Evolutionary conservation across 306 rosid genomes (phyloP).

Genomic region (Sesbania bispinosa): DNA sequence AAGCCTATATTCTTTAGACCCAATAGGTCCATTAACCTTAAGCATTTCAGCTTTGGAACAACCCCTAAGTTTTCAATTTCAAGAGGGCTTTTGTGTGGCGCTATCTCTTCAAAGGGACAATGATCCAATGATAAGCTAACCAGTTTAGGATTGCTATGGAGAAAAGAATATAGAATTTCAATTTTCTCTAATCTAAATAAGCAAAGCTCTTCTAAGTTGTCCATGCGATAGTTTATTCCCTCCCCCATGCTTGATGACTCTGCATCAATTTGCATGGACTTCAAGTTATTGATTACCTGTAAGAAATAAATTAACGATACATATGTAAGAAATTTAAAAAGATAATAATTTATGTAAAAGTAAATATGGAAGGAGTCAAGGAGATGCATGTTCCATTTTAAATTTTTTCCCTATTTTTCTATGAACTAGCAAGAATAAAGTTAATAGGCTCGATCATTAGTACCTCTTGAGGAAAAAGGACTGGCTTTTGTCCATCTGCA

Average conservation of each 20-base stretch:
- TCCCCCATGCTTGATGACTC: neutral
- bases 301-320: neutral
- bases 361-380: neutral
- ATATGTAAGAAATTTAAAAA: too few relatives aligned
- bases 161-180: slow-evolving; percentile 13
- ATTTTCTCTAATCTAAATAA: neutral
- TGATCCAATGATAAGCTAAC: neutral
- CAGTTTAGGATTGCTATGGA: slow-evolving; percentile 14
- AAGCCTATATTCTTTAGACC: neutral
- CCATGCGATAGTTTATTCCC: neutral
- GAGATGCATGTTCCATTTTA: too few relatives aligned
- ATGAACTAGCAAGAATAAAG: neutral
- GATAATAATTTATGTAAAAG: neutral
- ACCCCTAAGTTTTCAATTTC: neutral
- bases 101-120: neutral
- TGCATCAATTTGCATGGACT: slow-evolving; percentile 9
- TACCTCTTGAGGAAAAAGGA: slow-evolving; percentile 10
- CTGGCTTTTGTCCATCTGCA: neutral
- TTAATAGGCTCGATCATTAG: neutral
- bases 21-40: neutral
- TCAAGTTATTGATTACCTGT: slow-evolving; percentile 14
- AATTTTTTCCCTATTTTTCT: neutral
- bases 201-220: slow-evolving; percentile 3
- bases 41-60: slow-evolving; percentile 20
- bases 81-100: neutral